Evolutionary conservation across 768 basidiomycete genomes (phyloP).

Genomic region (Lentinula aciculospora): DNA sequence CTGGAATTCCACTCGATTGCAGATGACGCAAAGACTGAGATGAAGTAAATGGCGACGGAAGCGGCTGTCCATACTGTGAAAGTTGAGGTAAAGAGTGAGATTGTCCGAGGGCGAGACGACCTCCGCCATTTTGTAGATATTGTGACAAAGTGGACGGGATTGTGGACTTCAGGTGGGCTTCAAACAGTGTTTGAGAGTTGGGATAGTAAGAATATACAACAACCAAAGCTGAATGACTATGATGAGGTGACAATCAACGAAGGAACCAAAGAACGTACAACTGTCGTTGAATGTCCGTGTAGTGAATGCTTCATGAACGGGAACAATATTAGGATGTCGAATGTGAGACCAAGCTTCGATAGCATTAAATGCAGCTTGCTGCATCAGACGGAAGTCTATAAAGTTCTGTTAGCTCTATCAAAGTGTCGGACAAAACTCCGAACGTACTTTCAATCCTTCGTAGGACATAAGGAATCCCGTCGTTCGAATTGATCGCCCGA

Average conservation of each 20-base stretch:
- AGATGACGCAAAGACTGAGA: slow-evolving; percentile 1
- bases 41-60: background rate
- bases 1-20: slow-evolving; percentile 42
- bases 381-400: slow-evolving; percentile 76
- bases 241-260: slow-evolving; percentile 1
- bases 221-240: slow-evolving; percentile 61
- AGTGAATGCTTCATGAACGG: slow-evolving; percentile 90
- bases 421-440: slow-evolving; percentile 1
- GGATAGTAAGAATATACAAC: slow-evolving; percentile 90
- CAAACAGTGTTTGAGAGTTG: slow-evolving; percentile 73
- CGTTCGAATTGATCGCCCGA: slow-evolving; percentile 68
- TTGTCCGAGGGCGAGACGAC: slow-evolving; percentile 18
- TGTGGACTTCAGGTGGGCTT: slow-evolving; percentile 66
- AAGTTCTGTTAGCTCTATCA: slow-evolving; percentile 7
- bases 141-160: slow-evolving; percentile 23
- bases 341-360: slow-evolving; percentile 86
- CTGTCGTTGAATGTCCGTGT: slow-evolving; percentile 89
- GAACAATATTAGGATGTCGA: slow-evolving; percentile 80
- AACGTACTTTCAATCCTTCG: slow-evolving; percentile 82
- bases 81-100: slow-evolving; percentile 19
- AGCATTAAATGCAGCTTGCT: slow-evolving; percentile 73
- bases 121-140: slow-evolving; percentile 18
- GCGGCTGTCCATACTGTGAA: slow-evolving; percentile 26
- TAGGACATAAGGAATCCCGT: slow-evolving; percentile 74
- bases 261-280: slow-evolving; percentile 47